Evolutionary conservation across 495 filamentous ascomycete species (phyloP).

Genomic region (Daldinia vernicosa): DNA sequence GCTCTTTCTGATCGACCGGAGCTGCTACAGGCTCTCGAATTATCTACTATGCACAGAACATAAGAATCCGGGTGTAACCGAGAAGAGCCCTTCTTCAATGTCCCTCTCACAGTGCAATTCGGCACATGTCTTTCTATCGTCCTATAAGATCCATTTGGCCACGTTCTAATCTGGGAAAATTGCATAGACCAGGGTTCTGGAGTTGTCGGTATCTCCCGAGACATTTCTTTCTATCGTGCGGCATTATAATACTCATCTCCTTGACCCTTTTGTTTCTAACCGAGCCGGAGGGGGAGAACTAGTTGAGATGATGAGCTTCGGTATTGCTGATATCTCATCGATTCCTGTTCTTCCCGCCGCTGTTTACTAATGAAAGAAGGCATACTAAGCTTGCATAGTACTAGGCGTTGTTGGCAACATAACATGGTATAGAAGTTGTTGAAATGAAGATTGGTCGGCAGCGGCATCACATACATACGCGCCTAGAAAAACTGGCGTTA

Average conservation of each 20-base stretch:
- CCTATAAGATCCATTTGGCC: constrained; percentile 34
- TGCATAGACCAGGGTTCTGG: constrained; percentile 47
- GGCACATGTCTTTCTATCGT: constrained; percentile 25
- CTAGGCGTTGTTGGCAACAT: constrained; percentile 50
- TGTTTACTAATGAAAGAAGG: constrained; percentile 31
- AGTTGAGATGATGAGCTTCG: constrained; percentile 10
- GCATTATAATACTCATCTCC: constrained; percentile 30
- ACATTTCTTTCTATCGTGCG: constrained; percentile 26
- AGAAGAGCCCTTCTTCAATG: constrained; percentile 9
- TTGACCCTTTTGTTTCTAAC: constrained; percentile 15
- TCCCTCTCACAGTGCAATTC: constrained; percentile 20
- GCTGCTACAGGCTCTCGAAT: constrained; percentile 83
- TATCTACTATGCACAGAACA: constrained; percentile 71
- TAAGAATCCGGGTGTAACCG: constrained; percentile 19
- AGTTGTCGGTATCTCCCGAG: constrained; percentile 43
- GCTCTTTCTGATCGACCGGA: constrained; percentile 83
- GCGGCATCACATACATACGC: constrained; percentile 31
- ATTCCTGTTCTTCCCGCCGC: not conserved
- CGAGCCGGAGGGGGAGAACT: not conserved
- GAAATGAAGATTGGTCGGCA: constrained; percentile 36
- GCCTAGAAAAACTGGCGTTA: constrained; percentile 30
- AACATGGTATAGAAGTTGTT: constrained; percentile 46
- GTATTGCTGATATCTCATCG: constrained; percentile 11
- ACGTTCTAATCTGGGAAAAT: constrained; percentile 27
- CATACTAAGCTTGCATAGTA: constrained; percentile 45